Percentiles rank a stretch among this genome's conserved stretches.
Conservation (phyloP, 1,139 yeast genomes). For the Debaryomyces nepalensis region DNA sequence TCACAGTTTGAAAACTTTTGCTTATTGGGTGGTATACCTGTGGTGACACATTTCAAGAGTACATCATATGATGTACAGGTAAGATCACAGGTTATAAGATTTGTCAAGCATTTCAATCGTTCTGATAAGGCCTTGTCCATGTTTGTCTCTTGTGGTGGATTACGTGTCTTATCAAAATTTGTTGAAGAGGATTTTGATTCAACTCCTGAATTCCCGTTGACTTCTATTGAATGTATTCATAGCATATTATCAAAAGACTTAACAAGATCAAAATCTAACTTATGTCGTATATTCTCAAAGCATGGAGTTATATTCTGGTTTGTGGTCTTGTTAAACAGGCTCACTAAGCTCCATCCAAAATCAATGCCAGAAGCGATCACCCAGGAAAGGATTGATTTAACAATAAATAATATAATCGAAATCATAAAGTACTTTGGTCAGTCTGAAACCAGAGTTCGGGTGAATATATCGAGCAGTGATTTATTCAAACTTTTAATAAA, state of each 20-base stretch:
- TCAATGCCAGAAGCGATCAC: slow-evolving; percentile 17
- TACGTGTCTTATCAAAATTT: slow-evolving; percentile 53
- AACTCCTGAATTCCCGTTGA: slow-evolving; percentile 50
- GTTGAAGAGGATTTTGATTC: slow-evolving; percentile 58
- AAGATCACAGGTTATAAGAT: slow-evolving; percentile 49
- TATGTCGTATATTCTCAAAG: slow-evolving; percentile 57
- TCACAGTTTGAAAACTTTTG: slow-evolving; percentile 55
- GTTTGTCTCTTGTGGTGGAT: slow-evolving; percentile 63
- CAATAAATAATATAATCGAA: slow-evolving; percentile 42
- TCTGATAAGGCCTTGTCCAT: slow-evolving; percentile 49
- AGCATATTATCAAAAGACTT: slow-evolving; percentile 48
- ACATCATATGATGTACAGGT: slow-evolving; percentile 39
- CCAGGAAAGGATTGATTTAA: slow-evolving; percentile 29
- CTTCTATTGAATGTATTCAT: slow-evolving; percentile 53
- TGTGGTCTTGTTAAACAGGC: slow-evolving; percentile 45
- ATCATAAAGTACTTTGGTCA: slow-evolving; percentile 48
- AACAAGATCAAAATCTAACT: slow-evolving; percentile 53
- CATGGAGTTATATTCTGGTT: slow-evolving; percentile 57
- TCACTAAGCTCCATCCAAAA: slow-evolving; percentile 24
- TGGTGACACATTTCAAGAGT: slow-evolving; percentile 48
- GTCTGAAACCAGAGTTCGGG: slow-evolving; percentile 48
- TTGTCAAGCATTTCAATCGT: slow-evolving; percentile 43
- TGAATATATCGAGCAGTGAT: slow-evolving; percentile 46
- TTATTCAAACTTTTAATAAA: slow-evolving; percentile 51
- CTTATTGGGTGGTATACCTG: slow-evolving; percentile 61